phyloP scores from a whole-genome alignment of 108 stramenopile genomes.

The Cyclotella distinguenda region DNA sequence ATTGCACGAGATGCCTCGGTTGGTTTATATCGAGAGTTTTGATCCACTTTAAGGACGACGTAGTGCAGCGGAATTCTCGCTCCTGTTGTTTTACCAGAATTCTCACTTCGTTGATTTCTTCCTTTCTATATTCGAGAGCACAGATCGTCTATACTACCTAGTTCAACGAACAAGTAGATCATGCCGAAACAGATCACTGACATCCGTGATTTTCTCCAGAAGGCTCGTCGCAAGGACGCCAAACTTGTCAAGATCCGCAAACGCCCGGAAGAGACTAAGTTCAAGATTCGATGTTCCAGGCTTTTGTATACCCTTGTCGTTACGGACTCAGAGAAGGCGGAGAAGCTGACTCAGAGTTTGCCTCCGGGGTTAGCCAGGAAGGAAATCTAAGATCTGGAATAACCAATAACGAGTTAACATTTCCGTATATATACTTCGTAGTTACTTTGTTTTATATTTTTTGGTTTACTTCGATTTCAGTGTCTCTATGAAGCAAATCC shows the following conservation, averaged over 20 bases:
- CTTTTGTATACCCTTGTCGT: conserved; percentile 96
- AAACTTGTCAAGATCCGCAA: conserved; percentile 97
- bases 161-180: conserved; percentile 17
- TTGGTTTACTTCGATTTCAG: too few species aligned
- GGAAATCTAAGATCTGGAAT: conserved; percentile 79
- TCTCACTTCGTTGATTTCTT: neutral
- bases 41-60: too few species aligned
- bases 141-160: conserved; percentile 5
- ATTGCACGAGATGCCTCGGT: too few species aligned
- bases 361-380: conserved; percentile 92
- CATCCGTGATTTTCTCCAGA: conserved; percentile 94
- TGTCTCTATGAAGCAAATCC: too few species aligned
- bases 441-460: too few species aligned
- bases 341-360: conserved; percentile 96
- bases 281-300: conserved; percentile 98
- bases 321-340: conserved; percentile 95
- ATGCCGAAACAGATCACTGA: conserved; percentile 96
- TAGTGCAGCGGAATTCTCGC: too few species aligned
- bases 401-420: neutral
- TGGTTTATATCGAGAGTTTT: too few species aligned
- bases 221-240: conserved; percentile 94
- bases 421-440: too few species aligned
- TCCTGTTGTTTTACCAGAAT: neutral
- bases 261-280: conserved; percentile 88
- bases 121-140: neutral